phyloP scores from a whole-genome alignment of 2,329 filamentous ascomycete species.

The Ophiostoma sp. region DNA sequence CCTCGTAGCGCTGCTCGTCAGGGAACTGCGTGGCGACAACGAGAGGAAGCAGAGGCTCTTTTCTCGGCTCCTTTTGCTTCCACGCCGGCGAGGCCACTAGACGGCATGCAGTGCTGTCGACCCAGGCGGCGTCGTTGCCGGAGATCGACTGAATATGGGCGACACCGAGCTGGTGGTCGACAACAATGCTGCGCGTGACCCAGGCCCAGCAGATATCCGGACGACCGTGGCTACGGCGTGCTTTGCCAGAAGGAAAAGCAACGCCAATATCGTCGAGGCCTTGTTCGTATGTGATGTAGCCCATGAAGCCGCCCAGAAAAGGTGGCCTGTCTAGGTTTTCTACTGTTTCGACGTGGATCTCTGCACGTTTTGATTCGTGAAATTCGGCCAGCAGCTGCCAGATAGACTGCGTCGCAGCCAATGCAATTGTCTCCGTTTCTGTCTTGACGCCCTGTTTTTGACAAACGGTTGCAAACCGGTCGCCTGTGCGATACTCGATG shows the following conservation, averaged over 20 bases:
- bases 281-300: slow-evolving; percentile 79
- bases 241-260: slow-evolving; percentile 31
- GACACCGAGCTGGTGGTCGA: slow-evolving; percentile 62
- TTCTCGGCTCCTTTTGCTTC: slow-evolving; percentile 21
- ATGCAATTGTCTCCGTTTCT: slow-evolving; percentile 22
- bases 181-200: slow-evolving; percentile 68
- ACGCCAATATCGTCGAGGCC: slow-evolving; percentile 59
- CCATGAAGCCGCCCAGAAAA: slow-evolving; percentile 80
- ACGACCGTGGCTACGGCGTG: slow-evolving; percentile 31
- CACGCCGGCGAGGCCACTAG: slow-evolving; percentile 33
- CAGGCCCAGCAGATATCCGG: slow-evolving; percentile 73
- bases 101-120: slow-evolving; percentile 36
- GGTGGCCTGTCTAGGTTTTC: slow-evolving; percentile 35
- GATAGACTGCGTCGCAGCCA: slow-evolving; percentile 34
- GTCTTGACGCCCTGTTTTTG: not conserved
- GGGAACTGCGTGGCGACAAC: slow-evolving; percentile 37
- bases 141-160: slow-evolving; percentile 62
- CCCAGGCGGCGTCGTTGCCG: slow-evolving; percentile 35
- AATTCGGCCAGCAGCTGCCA: slow-evolving; percentile 50
- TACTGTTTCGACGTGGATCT: not conserved
- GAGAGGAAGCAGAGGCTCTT: not conserved
- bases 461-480: slow-evolving; percentile 37
- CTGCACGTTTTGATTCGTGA: slow-evolving; percentile 29
- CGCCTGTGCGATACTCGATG: slow-evolving; percentile 52
- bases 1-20: slow-evolving; percentile 51